These are phyloP conservation scores for Mucor mucedo DNA, from an alignment of 371 early-diverging fungal genomes.

Conservation along the genomic window DNA sequence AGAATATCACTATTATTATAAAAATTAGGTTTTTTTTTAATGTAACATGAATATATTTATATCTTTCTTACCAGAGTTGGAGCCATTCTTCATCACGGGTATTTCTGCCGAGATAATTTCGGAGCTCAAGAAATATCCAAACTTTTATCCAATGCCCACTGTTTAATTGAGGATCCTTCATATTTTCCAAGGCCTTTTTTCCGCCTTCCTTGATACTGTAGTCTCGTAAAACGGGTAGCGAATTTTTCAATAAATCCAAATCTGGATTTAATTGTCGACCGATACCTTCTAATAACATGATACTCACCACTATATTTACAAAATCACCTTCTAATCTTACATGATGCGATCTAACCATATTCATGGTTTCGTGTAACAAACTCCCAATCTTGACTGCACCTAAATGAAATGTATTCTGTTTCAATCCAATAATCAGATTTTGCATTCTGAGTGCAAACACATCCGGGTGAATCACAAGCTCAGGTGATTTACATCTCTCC, in stretches of 20 bases:
- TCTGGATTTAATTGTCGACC: constrained; percentile 89
- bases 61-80: constrained; percentile 42
- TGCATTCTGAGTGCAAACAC: constrained; percentile 82
- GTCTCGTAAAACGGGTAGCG: constrained; percentile 79
- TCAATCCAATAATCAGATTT: constrained; percentile 71
- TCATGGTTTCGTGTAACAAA: constrained; percentile 79
- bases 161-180: constrained; percentile 48
- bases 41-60: neutral
- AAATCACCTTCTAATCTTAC: constrained; percentile 94
- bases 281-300: constrained; percentile 93
- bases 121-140: constrained; percentile 79
- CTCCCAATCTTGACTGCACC: constrained; percentile 78
- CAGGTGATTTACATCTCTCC: constrained; percentile 81
- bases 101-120: constrained; percentile 63
- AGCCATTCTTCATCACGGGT: constrained; percentile 56
- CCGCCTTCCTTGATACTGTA: constrained; percentile 65
- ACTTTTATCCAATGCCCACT: constrained; percentile 72
- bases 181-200: constrained; percentile 56
- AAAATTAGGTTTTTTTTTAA: neutral
- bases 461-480: constrained; percentile 72
- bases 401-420: constrained; percentile 76
- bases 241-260: constrained; percentile 87
- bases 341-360: constrained; percentile 88
- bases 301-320: constrained; percentile 88
- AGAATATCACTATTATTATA: constrained; percentile 28